Conservation (phyloP, 345 rosid species). For the Melastoma malabathricum region DNA sequence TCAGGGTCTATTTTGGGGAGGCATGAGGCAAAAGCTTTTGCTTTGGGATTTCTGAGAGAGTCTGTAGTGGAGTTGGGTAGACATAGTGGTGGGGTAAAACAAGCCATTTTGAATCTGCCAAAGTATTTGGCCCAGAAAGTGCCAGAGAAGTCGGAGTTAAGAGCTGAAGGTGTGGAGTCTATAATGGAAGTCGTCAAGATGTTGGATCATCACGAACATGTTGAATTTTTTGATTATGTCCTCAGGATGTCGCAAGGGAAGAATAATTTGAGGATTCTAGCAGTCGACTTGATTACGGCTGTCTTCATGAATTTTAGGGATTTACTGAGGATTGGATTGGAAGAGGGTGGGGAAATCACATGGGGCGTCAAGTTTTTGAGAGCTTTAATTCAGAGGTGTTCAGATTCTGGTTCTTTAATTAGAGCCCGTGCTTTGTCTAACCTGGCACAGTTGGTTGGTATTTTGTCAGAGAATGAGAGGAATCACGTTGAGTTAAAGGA, state of each 20-base stretch:
- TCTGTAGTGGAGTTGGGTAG: slow-evolving; percentile 21
- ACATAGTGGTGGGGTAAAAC: slow-evolving; percentile 31
- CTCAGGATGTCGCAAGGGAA: slow-evolving; percentile 66
- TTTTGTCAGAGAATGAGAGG: slow-evolving; percentile 32
- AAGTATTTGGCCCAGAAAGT: slow-evolving; percentile 61
- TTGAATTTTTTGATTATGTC: slow-evolving; percentile 36
- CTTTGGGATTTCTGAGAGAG: slow-evolving; percentile 38
- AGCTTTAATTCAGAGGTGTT: slow-evolving; percentile 61
- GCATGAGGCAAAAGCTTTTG: slow-evolving; percentile 58
- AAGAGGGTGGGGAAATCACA: slow-evolving; percentile 12
- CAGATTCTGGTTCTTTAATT: slow-evolving; percentile 39
- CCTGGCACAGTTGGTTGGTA: slow-evolving; percentile 65
- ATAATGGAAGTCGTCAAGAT: slow-evolving; percentile 53
- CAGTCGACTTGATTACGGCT: slow-evolving; percentile 62
- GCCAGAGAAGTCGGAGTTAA: slow-evolving; percentile 80
- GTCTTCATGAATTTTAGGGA: slow-evolving; percentile 39
- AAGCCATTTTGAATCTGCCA: slow-evolving; percentile 49
- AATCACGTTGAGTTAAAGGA: slow-evolving; percentile 35
- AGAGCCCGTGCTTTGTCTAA: slow-evolving; percentile 80
- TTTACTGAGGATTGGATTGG: slow-evolving; percentile 24
- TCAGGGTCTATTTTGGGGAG: slow-evolving; percentile 46
- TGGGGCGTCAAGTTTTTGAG: slow-evolving; percentile 57
- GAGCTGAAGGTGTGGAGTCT: slow-evolving; percentile 74
- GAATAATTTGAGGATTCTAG: slow-evolving; percentile 52
- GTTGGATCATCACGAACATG: slow-evolving; percentile 42